A percentile compares a stretch with the other conserved stretches of the same genome.
These are phyloP conservation scores for Penicillium longicatenatum DNA, from an alignment of 495 filamentous ascomycete genomes.

Conservation along the genomic window DNA sequence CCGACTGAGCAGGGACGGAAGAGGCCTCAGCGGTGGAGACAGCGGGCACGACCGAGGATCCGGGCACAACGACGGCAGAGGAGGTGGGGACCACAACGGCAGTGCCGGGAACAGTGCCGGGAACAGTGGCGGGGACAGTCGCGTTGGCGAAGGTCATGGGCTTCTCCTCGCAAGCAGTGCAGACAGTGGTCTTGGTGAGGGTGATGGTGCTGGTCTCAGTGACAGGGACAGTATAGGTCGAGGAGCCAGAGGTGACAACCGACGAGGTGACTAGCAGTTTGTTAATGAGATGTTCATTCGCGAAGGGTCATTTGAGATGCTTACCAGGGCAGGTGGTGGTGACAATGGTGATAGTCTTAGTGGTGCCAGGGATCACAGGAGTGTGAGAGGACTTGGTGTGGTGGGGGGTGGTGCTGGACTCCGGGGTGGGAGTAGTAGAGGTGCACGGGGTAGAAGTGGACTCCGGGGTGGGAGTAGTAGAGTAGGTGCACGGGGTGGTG, in stretches of 20 bases:
- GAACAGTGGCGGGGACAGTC: constrained; percentile 17
- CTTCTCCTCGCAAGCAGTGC: constrained; percentile 30
- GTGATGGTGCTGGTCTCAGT: constrained; percentile 43
- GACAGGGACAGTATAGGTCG: constrained; percentile 35
- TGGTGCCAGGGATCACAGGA: constrained; percentile 27
- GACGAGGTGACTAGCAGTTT: constrained; percentile 31
- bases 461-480: background rate
- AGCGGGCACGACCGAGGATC: constrained; percentile 10
- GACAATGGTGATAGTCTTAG: constrained; percentile 34
- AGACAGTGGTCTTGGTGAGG: constrained; percentile 33
- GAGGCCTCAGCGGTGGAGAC: constrained; percentile 4
- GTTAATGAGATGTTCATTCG: constrained; percentile 16
- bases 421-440: constrained; percentile 1
- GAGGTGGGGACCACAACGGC: constrained; percentile 14
- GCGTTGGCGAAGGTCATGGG: constrained; percentile 31
- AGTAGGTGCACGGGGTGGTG: constrained; percentile 4
- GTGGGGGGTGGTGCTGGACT: constrained; percentile 28
- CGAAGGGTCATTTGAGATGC: constrained; percentile 1
- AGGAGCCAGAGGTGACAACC: constrained; percentile 34
- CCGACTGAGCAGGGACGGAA: constrained; percentile 10
- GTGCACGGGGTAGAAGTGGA: constrained; percentile 2
- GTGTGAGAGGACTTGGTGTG: constrained; percentile 14
- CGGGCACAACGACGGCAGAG: constrained; percentile 11
- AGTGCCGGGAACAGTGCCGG: constrained; percentile 7
- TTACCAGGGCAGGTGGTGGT: constrained; percentile 44